Base-by-base conservation (phyloP, 768 basidiomycete species). In the Pleurotus sapidus region DNA sequence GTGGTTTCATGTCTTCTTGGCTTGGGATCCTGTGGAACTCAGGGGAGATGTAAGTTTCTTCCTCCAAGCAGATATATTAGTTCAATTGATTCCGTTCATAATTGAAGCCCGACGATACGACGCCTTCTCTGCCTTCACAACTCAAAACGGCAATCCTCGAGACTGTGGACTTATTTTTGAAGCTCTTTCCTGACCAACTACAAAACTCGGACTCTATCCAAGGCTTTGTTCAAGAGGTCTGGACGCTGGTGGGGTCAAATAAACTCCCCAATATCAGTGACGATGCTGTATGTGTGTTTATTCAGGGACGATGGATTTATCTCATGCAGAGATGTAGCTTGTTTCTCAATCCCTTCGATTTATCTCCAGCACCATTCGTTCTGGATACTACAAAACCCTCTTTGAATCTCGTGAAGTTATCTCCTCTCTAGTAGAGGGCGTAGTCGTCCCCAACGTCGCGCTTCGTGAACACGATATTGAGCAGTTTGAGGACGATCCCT, bases 401-500 rank as follows among this genome's bases (percentile, higher is more conserved):
- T 95, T 98, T 68, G 90, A 91, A 49, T 77, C 88, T 1, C 78
- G 78, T n/a, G 87, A 89, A 1, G 94, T 89, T 1, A 88, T 98
- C 56, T 83, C 85, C 11, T 83, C 84, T 2, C 85, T 99, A 56
- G 84, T 93, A 4, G 87, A 94, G 70, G 89, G 91, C 53, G 93
- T 98, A 57, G 89, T 98, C 23, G 80, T 98, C 24, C 95, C 96
- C n/a, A 98, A 97, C 64, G 91, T 97, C 58, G 77, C 83, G 12
- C 77, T 98, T 12, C 83, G 95, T 59, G 88, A 90, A 39, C 90
- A 93, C 62, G 95, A 98, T 56, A 81, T 92, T 49, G 97, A 99
- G 65, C 88, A 94, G 69, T 98, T 99, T 65, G 95, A 97, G 71
- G 97, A 98, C 59, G 95, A 97, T 62, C 95, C 97, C 0, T 82